Evolutionary conservation across 805 yeast genomes (phyloP).

Genomic region (Allodekkera sacchari): DNA sequence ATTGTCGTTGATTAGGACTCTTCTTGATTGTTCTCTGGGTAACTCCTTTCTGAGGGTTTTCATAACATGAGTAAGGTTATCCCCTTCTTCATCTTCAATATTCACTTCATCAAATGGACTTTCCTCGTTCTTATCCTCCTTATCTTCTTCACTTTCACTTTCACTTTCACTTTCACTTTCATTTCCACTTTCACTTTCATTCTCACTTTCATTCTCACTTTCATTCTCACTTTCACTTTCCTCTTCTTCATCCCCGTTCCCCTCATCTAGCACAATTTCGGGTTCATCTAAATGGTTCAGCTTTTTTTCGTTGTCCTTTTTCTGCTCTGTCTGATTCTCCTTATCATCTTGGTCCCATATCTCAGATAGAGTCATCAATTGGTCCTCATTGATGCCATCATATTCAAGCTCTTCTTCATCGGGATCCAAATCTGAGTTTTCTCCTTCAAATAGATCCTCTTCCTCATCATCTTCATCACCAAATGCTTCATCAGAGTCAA

Average conservation of each 20-base stretch:
- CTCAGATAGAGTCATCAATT: constrained; percentile 71
- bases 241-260: constrained; percentile 11
- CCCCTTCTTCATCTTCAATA: constrained; percentile 33
- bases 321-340: constrained; percentile 23
- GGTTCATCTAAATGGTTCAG: no score
- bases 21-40: constrained; percentile 28
- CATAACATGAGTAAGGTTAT: constrained; percentile 42
- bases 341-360: constrained; percentile 80
- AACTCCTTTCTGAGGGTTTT: constrained; percentile 28
- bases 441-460: constrained; percentile 26
- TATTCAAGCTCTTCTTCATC: constrained; percentile 56
- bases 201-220: constrained; percentile 21
- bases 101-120: constrained; percentile 22
- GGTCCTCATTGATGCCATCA: constrained; percentile 66
- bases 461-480: constrained; percentile 73
- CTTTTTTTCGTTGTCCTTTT: constrained; percentile 1
- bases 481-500: constrained; percentile 73
- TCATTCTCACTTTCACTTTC: constrained; percentile 21
- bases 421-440: constrained; percentile 21
- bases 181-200: constrained; percentile 13
- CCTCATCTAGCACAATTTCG: no score
- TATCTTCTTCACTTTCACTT: constrained; percentile 17
- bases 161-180: constrained; percentile 16
- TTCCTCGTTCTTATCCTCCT: constrained; percentile 17
- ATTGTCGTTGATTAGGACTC: constrained; percentile 42